phyloP scores from a whole-genome alignment of 768 basidiomycete species.

The Russula virescens region DNA sequence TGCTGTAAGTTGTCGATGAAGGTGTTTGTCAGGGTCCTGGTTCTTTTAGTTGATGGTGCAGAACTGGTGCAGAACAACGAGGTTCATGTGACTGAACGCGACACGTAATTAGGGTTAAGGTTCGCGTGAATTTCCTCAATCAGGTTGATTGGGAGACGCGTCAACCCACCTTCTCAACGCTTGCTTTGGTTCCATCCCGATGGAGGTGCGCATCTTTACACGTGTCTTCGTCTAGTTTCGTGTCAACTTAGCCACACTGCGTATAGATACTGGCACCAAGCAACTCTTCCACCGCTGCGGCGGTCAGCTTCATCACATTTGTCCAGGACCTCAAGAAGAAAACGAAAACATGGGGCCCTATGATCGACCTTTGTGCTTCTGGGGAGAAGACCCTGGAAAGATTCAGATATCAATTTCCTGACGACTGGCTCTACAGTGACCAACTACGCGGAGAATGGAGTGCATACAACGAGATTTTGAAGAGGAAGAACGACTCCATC shows the following conservation, averaged over 20 bases:
- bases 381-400: constrained; percentile 97
- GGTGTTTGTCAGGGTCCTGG: not conserved
- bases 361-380: constrained; percentile 89
- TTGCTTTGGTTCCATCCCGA: constrained; percentile 26
- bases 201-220: constrained; percentile 30
- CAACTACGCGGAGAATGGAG: constrained; percentile 98
- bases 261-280: constrained; percentile 52
- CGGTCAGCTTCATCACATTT: constrained; percentile 98
- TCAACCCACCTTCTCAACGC: constrained; percentile 11
- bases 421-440: constrained; percentile 98
- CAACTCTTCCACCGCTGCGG: constrained; percentile 93
- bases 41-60: not conserved
- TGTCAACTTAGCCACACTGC: not conserved
- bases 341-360: constrained; percentile 92
- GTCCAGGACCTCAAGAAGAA: constrained; percentile 98
- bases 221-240: constrained; percentile 6
- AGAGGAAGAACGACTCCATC: constrained; percentile 96
- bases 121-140: constrained; percentile 6
- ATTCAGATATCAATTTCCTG: constrained; percentile 93
- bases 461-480: constrained; percentile 95
- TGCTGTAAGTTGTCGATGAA: not conserved
- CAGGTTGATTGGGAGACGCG: constrained; percentile 18
- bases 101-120: constrained; percentile 13
- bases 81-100: not conserved
- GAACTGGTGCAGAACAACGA: not conserved